A percentile compares a stretch with the other conserved stretches of the same genome.
Conservation (phyloP, 345 rosid species). For the Diplotaxis tenuifolia region DNA sequence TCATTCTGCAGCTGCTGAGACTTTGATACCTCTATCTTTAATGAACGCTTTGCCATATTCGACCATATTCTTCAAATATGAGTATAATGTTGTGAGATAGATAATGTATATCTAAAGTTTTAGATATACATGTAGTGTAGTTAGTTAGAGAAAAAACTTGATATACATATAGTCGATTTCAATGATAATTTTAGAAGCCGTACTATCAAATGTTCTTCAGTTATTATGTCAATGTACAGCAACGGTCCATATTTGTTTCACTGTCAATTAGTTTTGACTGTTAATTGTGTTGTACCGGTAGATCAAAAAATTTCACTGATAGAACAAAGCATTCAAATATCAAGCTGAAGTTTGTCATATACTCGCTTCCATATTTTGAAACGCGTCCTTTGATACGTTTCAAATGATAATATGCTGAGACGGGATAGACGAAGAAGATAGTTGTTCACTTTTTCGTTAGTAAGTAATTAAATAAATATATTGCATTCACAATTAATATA, state of each 20-base stretch:
- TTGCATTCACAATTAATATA: background rate
- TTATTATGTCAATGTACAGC: background rate
- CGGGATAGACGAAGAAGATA: background rate
- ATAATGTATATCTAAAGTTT: too few relatives aligned
- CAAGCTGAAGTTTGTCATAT: background rate
- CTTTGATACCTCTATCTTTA: too few relatives aligned
- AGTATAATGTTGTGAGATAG: too few relatives aligned
- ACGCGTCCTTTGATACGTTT: background rate
- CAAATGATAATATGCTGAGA: background rate
- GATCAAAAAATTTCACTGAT: background rate
- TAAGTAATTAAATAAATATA: background rate
- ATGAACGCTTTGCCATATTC: background rate
- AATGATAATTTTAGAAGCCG: background rate
- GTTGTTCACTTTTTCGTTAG: background rate
- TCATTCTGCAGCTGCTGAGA: too few relatives aligned
- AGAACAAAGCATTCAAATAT: background rate
- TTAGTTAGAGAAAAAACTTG: too few relatives aligned
- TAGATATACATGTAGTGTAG: too few relatives aligned
- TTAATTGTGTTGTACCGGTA: background rate
- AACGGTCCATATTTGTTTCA: background rate
- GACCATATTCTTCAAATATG: background rate
- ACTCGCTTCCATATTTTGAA: background rate
- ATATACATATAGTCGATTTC: too few relatives aligned
- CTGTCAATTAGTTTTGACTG: background rate
- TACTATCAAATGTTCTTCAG: slow-evolving; percentile 15